Conservation (phyloP, 176 grass and related monocot genomes). For the Oryza meyeriana region DNA sequence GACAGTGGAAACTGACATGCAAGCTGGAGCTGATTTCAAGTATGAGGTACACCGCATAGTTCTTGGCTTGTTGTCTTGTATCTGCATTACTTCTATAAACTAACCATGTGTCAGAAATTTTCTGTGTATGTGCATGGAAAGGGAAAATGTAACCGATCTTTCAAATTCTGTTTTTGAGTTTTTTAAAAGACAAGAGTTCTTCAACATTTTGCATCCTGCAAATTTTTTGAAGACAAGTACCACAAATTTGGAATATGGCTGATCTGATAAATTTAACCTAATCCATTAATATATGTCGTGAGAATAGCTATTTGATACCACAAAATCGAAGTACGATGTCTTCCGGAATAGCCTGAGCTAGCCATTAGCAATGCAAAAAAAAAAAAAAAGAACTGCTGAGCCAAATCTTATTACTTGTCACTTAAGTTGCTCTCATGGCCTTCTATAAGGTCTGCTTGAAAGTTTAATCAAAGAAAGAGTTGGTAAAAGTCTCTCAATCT, state of each 20-base stretch:
- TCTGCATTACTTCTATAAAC: background rate
- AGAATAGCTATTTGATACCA: too few relatives aligned
- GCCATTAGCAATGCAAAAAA: too few relatives aligned
- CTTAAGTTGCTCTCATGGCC: too few relatives aligned
- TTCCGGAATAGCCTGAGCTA: too few relatives aligned
- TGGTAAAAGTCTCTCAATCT: background rate
- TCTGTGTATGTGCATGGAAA: background rate
- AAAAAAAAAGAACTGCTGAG: too few relatives aligned
- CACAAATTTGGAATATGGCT: too few relatives aligned
- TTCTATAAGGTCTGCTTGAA: too few relatives aligned
- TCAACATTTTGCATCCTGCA: background rate
- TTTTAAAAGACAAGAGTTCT: background rate
- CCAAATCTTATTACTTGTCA: too few relatives aligned
- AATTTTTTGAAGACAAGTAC: background rate
- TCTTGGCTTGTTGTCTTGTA: background rate
- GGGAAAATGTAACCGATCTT: background rate
- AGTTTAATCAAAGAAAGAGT: background rate
- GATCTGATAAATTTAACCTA: too few relatives aligned
- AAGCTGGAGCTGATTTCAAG: slow-evolving; percentile 60
- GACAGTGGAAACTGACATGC: slow-evolving; percentile 69
- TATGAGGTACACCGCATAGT: slow-evolving; percentile 42
- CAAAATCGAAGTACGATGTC: too few relatives aligned
- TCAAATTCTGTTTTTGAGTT: background rate
- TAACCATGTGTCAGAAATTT: background rate
- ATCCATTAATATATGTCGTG: too few relatives aligned